Percentiles rank a stretch among this genome's conserved stretches.
Conservation (phyloP, 2,329 filamentous ascomycete genomes). For the Phialemonium atrogriseum region DNA sequence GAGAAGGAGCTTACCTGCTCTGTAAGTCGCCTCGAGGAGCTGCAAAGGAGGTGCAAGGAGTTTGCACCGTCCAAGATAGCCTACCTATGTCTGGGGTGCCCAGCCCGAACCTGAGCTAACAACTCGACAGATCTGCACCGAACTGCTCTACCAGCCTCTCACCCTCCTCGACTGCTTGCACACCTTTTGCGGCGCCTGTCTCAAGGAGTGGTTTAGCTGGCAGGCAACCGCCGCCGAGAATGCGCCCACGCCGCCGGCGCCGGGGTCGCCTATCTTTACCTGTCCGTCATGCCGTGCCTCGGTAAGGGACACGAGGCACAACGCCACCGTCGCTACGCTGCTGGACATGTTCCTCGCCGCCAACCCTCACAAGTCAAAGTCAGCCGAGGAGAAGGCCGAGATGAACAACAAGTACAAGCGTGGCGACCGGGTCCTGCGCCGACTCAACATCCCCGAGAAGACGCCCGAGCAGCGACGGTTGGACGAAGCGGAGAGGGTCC, state of each 20-base stretch:
- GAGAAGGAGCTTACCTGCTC: conserved; percentile 95
- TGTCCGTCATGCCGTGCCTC: conserved; percentile 86
- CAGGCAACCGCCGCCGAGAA: conserved; percentile 56
- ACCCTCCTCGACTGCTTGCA: conserved; percentile 90
- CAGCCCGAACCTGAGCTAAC: conserved; percentile 6
- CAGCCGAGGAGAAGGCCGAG: conserved; percentile 65
- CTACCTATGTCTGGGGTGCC: neutral
- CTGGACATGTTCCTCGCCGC: conserved; percentile 80
- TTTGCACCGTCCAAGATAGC: conserved; percentile 4
- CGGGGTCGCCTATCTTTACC: conserved; percentile 56
- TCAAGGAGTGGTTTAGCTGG: conserved; percentile 92
- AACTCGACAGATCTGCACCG: conserved; percentile 76
- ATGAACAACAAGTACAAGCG: conserved; percentile 69
- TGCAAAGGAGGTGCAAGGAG: too few species aligned
- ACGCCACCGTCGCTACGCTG: conserved; percentile 82
- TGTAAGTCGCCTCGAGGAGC: too few species aligned
- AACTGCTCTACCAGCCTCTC: conserved; percentile 83
- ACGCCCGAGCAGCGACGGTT: conserved; percentile 43
- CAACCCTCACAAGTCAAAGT: conserved; percentile 67
- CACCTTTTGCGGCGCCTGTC: conserved; percentile 89
- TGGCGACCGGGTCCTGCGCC: conserved; percentile 72
- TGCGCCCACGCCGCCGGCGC: conserved; percentile 38
- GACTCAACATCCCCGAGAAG: conserved; percentile 40
- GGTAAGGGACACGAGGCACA: conserved; percentile 80
- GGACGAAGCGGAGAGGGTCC: conserved; percentile 58